Base-by-base conservation (phyloP, 192 early-diverging fungal species). In the Piromyces sp. region DNA sequence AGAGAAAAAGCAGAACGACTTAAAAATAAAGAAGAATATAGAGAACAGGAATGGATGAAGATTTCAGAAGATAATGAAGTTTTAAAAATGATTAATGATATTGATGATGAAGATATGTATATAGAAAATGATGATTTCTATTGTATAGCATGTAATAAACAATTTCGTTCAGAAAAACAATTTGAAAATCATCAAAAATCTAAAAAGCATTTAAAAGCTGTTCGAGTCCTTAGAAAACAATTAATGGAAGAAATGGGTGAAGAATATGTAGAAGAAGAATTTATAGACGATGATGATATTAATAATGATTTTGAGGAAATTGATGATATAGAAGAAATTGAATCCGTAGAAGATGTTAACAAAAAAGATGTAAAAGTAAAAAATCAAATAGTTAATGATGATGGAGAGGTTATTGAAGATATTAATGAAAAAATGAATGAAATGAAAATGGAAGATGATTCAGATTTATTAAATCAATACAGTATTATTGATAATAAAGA, bases 121-220 rank as follows among this genome's bases (percentile, higher is more conserved):
- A 88, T 87, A 40, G 83, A 42, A 42, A 92, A 86, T 33, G 90
- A 94, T 81, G 92, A 92, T 16, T 92, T 93, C 40, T 91, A 90
- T 58, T 99, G 97, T 83, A 90, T 93, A 17, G 93, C 92, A 5
- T 99, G 97, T 86, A 90, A 95, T 82, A 98, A 96, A 84, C 85
- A 82, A 31, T 99, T 98, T 86, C 95, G 94, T 82, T 92, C 91
- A 30, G 89, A 93, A 33, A 86, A 91, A 17, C 92, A 97, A 88
- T 93, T 89, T 88, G 87, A 87, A 33, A 97, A 94, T 83, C 97
- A 99, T 83, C 94, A 95, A 81, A 83, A 90, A 83, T 95, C 94
- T 78, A 95, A 94, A 84, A 94, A 94, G 82, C 97, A 99, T 84
- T 83, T 92, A 15, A 92, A 94, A 84, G 92, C 90, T 31, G 94